phyloP scores from a whole-genome alignment of 306 rosid species.

The Malus asiatica region DNA sequence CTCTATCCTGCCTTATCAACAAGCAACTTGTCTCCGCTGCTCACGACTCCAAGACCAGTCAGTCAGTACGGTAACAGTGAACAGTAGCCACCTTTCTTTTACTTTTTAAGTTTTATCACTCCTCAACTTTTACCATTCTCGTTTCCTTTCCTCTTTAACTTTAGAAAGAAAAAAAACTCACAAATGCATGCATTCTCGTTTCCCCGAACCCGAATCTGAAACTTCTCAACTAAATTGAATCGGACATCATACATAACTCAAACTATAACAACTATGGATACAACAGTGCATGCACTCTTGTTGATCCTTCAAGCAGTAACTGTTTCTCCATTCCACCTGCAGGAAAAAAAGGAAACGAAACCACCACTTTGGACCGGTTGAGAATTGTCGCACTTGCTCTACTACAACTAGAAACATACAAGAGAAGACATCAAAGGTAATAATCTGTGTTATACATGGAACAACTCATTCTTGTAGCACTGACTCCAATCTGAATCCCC shows the following conservation, averaged over 20 bases:
- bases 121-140: background rate
- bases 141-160: background rate
- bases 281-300: background rate
- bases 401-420: conserved; percentile 1
- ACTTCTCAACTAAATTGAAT: no score
- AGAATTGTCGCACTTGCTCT: conserved; percentile 8
- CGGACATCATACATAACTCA: background rate
- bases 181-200: background rate
- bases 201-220: no score
- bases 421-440: background rate
- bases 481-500: conserved; percentile 61
- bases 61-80: no score
- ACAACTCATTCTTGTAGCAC: conserved; percentile 49
- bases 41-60: no score
- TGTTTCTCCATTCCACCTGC: background rate
- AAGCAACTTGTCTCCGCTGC: no score
- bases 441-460: conserved; percentile 24
- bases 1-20: no score
- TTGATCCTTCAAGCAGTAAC: background rate
- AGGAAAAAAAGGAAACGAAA: background rate
- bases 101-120: background rate
- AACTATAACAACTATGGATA: background rate
- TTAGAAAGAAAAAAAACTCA: background rate
- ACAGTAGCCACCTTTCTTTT: background rate
- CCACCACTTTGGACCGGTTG: background rate